Conservation (phyloP, 2,329 filamentous ascomycete species). For the Venturia carpophila region DNA sequence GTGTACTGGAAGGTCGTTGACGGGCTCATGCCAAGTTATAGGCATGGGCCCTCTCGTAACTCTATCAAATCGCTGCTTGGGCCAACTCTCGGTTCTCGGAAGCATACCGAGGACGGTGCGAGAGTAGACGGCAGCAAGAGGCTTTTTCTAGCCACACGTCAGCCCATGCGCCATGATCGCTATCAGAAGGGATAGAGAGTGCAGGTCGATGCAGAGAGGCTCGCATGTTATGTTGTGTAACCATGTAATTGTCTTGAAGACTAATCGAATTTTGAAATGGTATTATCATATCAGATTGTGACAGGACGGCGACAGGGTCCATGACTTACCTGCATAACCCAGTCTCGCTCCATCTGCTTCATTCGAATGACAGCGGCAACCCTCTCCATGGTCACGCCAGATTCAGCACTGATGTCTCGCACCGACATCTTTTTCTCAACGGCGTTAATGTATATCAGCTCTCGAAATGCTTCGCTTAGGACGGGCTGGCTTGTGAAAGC, state of each 20-base stretch:
- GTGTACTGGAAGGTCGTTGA: slow-evolving; percentile 57
- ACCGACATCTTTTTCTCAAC: slow-evolving; percentile 59
- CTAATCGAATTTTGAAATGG: slow-evolving; percentile 85
- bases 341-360: slow-evolving; percentile 77
- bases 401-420: slow-evolving; percentile 67
- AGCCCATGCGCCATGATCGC: background rate
- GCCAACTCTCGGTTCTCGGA: slow-evolving; percentile 44
- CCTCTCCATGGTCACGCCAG: slow-evolving; percentile 72
- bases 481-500: slow-evolving; percentile 64
- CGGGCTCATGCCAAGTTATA: slow-evolving; percentile 47
- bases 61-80: background rate
- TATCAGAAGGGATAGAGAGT: slow-evolving; percentile 20
- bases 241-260: slow-evolving; percentile 96
- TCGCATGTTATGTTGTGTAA: slow-evolving; percentile 61
- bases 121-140: slow-evolving; percentile 67
- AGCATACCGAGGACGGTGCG: slow-evolving; percentile 73
- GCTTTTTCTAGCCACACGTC: slow-evolving; percentile 57
- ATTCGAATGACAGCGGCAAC: slow-evolving; percentile 79
- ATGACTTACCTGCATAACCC: slow-evolving; percentile 62
- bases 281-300: slow-evolving; percentile 56
- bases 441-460: slow-evolving; percentile 65
- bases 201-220: slow-evolving; percentile 56
- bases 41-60: slow-evolving; percentile 25
- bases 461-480: slow-evolving; percentile 62
- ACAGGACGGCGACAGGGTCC: background rate